These are phyloP conservation scores for Triticum turgidum DNA, from an alignment of 176 grass and related monocot species.

Conservation along the genomic window DNA sequence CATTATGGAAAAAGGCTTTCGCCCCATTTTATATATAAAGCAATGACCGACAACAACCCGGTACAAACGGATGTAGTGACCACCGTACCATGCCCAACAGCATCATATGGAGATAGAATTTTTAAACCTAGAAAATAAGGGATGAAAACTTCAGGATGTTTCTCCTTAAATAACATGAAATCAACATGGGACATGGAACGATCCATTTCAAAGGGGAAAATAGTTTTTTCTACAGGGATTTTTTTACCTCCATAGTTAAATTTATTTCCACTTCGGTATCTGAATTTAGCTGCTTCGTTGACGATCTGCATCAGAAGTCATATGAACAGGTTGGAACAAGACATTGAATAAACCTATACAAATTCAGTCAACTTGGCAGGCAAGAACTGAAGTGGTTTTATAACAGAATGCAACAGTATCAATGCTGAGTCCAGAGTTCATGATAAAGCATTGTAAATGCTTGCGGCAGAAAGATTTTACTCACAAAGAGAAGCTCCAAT, in stretches of 20 bases:
- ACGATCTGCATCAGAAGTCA: slow-evolving; percentile 53
- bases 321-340: slow-evolving; percentile 12
- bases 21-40: too few species aligned
- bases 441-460: too few species aligned
- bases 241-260: slow-evolving; percentile 91
- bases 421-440: neutral
- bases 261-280: slow-evolving; percentile 96
- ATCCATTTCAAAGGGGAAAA: neutral
- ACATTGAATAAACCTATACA: neutral
- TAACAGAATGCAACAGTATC: neutral
- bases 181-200: neutral
- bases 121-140: slow-evolving; percentile 64
- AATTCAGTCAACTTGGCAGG: neutral
- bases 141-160: neutral
- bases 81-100: slow-evolving; percentile 96
- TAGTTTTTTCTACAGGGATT: too few species aligned
- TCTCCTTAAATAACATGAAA: neutral
- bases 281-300: slow-evolving; percentile 97
- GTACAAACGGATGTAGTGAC: too few species aligned
- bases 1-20: too few species aligned
- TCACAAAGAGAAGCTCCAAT: neutral
- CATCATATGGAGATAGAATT: slow-evolving; percentile 83
- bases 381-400: neutral
- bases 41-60: too few species aligned
- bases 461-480: too few species aligned